Percentiles rank a stretch among this genome's conserved stretches.
These are phyloP conservation scores for Malus orientalis DNA, from an alignment of 306 rosid species.

Conservation along the genomic window DNA sequence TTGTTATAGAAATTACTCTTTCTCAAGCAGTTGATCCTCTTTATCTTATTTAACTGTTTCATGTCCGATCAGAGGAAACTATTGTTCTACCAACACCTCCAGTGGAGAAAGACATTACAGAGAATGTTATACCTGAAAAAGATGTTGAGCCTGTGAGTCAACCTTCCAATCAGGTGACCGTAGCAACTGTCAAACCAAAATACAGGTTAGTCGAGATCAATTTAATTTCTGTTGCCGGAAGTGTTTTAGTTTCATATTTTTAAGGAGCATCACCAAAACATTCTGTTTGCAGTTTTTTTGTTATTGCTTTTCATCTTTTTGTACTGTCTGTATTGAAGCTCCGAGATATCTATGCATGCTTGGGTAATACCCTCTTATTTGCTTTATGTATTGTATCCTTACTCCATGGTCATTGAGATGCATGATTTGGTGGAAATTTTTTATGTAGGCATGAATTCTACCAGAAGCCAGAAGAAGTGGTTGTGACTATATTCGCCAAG, in stretches of 20 bases:
- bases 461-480: conserved; percentile 72
- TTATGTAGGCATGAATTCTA: conserved; percentile 67
- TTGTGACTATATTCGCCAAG: conserved; percentile 77
- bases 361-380: neutral
- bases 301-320: neutral
- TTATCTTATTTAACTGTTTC: conserved; percentile 13
- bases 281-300: neutral
- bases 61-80: conserved; percentile 56
- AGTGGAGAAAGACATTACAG: conserved; percentile 20
- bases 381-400: neutral
- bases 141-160: conserved; percentile 27
- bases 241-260: conserved; percentile 3
- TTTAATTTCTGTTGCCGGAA: neutral
- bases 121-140: conserved; percentile 16
- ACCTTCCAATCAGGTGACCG: conserved; percentile 20
- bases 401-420: neutral
- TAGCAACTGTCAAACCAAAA: conserved; percentile 47
- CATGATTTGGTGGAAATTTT: neutral
- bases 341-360: neutral
- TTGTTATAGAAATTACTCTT: neutral
- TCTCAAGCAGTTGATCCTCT: neutral
- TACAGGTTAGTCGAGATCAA: conserved; percentile 43
- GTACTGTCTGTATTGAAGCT: neutral
- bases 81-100: conserved; percentile 11
- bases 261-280: neutral